A percentile compares a stretch with the other conserved stretches of the same genome.
Evolutionary conservation across 768 basidiomycete species (phyloP).

Genomic region (Lactarius akahatsu): DNA sequence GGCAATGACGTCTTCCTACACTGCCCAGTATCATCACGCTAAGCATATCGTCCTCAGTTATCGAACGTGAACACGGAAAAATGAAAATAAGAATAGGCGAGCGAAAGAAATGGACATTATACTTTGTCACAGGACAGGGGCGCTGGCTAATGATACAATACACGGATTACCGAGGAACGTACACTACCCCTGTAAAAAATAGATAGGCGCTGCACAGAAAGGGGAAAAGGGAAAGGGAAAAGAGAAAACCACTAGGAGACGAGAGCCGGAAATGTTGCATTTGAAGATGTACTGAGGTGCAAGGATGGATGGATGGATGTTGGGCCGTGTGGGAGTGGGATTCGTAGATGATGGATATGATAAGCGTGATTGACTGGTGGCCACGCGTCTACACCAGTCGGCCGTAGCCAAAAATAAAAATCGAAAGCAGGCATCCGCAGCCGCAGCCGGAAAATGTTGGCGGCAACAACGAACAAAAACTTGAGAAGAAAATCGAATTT

Average conservation of each 20-base stretch:
- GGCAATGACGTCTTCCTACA: neutral
- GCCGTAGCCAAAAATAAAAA: constrained; percentile 6
- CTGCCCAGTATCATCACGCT: neutral
- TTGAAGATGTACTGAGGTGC: constrained; percentile 6
- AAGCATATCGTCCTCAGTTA: neutral
- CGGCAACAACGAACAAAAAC: constrained; percentile 1
- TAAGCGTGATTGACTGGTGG: constrained; percentile 13
- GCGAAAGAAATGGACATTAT: constrained; percentile 21
- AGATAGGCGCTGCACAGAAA: constrained; percentile 23
- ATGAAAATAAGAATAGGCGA: constrained; percentile 8
- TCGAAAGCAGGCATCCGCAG: neutral
- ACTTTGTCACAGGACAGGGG: constrained; percentile 23
- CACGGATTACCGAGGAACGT: constrained; percentile 25
- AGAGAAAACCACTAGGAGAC: neutral
- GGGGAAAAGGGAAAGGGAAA: neutral
- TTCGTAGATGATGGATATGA: constrained; percentile 16
- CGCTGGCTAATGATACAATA: constrained; percentile 28
- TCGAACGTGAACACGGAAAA: neutral
- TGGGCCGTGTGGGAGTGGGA: neutral
- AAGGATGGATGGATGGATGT: constrained; percentile 8
- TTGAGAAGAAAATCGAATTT: constrained; percentile 10
- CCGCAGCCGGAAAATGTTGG: neutral
- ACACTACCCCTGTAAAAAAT: constrained; percentile 25
- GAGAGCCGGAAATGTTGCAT: constrained; percentile 3
- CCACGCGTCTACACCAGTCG: constrained; percentile 24